phyloP scores from a whole-genome alignment of 148 eudicot genomes.

The Rhododendron ovatum region DNA sequence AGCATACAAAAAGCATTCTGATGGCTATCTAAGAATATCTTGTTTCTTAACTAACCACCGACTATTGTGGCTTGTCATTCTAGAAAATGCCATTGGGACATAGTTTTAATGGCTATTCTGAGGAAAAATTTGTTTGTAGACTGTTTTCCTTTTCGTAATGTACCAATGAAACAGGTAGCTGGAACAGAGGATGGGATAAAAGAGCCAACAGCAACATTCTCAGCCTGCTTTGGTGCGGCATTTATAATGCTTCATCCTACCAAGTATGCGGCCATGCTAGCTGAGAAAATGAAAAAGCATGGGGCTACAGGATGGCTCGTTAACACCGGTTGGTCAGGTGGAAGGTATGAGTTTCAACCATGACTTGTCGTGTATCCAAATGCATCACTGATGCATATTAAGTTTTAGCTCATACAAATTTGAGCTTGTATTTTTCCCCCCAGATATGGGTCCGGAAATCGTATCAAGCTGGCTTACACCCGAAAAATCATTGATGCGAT shows the following conservation, averaged over 20 bases:
- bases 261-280: slow-evolving; percentile 75
- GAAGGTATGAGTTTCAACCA: slow-evolving; percentile 35
- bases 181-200: slow-evolving; percentile 75
- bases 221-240: slow-evolving; percentile 87
- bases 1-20: background rate
- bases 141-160: background rate
- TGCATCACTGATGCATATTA: background rate
- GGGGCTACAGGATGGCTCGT: slow-evolving; percentile 85
- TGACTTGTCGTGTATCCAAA: background rate
- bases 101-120: background rate
- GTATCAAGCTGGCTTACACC: slow-evolving; percentile 68
- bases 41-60: background rate
- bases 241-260: slow-evolving; percentile 86
- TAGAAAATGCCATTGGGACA: background rate
- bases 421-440: background rate
- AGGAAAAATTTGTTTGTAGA: background rate
- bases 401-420: background rate
- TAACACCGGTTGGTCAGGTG: slow-evolving; percentile 85
- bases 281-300: slow-evolving; percentile 68
- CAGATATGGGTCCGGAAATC: slow-evolving; percentile 74
- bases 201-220: slow-evolving; percentile 76
- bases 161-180: slow-evolving; percentile 40
- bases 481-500: slow-evolving; percentile 75
- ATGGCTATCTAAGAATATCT: background rate
- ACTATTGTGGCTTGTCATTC: background rate